Percentiles rank a stretch among this genome's conserved stretches.
phyloP scores from a whole-genome alignment of 2,329 filamentous ascomycete species.

The Alternaria brassicicola region DNA sequence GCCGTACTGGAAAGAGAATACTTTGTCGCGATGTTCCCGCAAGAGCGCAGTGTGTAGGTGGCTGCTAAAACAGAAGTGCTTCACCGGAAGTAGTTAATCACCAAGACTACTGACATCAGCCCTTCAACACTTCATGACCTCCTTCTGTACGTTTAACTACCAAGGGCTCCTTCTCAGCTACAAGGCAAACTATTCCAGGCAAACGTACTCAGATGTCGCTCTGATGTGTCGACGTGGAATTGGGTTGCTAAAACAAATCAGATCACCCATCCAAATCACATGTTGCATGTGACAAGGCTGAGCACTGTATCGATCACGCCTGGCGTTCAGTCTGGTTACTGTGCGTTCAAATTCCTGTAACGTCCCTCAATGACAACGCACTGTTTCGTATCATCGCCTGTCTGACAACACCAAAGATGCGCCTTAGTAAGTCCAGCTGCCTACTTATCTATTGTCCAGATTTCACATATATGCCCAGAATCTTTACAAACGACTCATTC shows the following conservation, averaged over 20 bases:
- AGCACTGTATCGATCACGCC: background rate
- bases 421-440: background rate
- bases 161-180: background rate
- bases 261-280: background rate
- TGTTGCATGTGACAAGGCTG: background rate
- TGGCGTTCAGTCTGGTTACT: background rate
- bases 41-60: background rate
- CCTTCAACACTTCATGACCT: background rate
- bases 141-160: background rate
- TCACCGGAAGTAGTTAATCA: background rate
- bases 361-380: background rate
- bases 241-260: background rate
- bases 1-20: background rate
- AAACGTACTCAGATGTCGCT: background rate
- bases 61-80: background rate
- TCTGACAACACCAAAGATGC: background rate
- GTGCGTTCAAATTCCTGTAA: background rate
- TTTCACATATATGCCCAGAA: background rate
- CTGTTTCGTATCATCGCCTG: background rate
- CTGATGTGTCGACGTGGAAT: background rate
- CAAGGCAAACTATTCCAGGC: background rate
- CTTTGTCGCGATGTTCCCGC: background rate
- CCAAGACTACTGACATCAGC: background rate
- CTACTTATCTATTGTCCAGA: background rate
- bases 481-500: background rate